Evolutionary conservation across 2,329 filamentous ascomycete genomes (phyloP).

Genomic region (Coniosporium tulheliwenetii): DNA sequence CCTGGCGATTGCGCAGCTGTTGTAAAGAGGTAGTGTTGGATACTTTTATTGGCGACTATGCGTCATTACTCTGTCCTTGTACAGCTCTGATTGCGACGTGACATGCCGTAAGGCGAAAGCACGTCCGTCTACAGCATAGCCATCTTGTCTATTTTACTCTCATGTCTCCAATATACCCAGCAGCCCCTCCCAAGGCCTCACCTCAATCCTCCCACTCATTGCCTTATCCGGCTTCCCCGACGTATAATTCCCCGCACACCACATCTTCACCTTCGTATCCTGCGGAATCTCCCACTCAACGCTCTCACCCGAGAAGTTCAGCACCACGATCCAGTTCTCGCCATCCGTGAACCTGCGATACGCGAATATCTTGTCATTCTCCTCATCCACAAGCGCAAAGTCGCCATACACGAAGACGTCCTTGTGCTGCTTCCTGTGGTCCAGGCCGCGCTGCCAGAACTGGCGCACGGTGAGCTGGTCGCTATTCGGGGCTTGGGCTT

Average conservation of each 20-base stretch:
- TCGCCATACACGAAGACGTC: slow-evolving; percentile 47
- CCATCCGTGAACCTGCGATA: slow-evolving; percentile 15
- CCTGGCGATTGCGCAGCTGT: too few species aligned
- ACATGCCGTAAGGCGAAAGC: too few species aligned
- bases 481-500: background rate
- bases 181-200: slow-evolving; percentile 18
- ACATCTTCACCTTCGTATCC: slow-evolving; percentile 15
- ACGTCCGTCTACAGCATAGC: too few species aligned
- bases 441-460: slow-evolving; percentile 45
- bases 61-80: too few species aligned
- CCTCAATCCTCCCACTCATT: slow-evolving; percentile 10
- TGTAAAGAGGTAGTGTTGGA: too few species aligned
- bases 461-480: slow-evolving; percentile 33
- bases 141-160: background rate
- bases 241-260: slow-evolving; percentile 17
- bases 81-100: too few species aligned
- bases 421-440: slow-evolving; percentile 37
- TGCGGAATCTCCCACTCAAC: slow-evolving; percentile 18
- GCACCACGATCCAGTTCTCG: slow-evolving; percentile 15
- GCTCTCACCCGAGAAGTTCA: slow-evolving; percentile 18
- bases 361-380: slow-evolving; percentile 41
- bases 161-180: slow-evolving; percentile 7
- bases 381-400: slow-evolving; percentile 36
- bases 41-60: too few species aligned
- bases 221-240: slow-evolving; percentile 11